Conservation (phyloP, 2,329 filamentous ascomycete genomes). For the Penicillium sp. region DNA sequence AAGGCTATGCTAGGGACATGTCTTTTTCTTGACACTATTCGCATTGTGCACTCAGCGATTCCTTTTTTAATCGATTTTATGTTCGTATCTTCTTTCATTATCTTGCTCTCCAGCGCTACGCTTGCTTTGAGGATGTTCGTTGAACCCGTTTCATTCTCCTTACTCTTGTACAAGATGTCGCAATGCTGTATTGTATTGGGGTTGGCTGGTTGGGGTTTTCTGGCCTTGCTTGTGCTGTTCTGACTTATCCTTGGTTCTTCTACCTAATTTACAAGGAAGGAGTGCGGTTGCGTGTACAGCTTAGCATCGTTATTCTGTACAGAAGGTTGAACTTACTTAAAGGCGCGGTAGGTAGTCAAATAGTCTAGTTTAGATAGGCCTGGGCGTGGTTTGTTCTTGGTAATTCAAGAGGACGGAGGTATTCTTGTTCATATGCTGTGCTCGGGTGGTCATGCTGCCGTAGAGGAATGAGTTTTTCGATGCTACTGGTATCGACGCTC, state of each 20-base stretch:
- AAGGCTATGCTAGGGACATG: background rate
- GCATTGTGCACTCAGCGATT: background rate
- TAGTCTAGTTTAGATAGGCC: background rate
- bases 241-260: background rate
- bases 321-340: background rate
- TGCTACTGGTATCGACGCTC: background rate
- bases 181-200: conserved; percentile 8
- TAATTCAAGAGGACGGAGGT: background rate
- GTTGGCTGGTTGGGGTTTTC: background rate
- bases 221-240: background rate
- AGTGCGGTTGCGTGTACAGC: background rate
- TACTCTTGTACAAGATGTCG: conserved; percentile 15
- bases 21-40: background rate
- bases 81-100: conserved; percentile 7
- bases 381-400: background rate
- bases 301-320: conserved; percentile 1
- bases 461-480: background rate
- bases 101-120: conserved; percentile 14
- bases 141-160: background rate
- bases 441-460: background rate
- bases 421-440: background rate
- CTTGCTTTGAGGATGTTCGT: background rate
- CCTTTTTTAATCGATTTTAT: background rate
- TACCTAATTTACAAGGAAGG: background rate
- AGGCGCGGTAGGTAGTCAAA: background rate